Evolutionary conservation across 2,329 filamentous ascomycete genomes (phyloP).

Genomic region (Curvularia verruculosa): DNA sequence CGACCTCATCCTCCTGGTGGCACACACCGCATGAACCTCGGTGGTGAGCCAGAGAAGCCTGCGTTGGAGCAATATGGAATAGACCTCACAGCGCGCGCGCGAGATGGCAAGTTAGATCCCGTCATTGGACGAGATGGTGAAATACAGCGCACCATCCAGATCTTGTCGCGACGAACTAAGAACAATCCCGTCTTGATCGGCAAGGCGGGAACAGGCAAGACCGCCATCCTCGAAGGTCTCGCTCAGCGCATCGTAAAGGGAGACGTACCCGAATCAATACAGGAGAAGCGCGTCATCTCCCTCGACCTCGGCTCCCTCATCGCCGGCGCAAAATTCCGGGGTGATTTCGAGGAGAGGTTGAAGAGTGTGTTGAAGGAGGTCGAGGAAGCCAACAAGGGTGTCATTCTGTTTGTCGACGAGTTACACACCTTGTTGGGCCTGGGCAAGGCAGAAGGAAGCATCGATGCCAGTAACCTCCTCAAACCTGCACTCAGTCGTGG

Average conservation of each 20-base stretch:
- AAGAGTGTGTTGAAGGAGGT: constrained; percentile 93
- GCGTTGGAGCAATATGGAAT: constrained; percentile 90
- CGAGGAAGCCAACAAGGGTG: constrained; percentile 82
- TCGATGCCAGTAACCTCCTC: constrained; percentile 92
- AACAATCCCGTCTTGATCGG: constrained; percentile 97
- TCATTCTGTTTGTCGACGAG: constrained; percentile 96
- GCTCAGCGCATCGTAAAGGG: constrained; percentile 88
- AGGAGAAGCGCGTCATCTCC: constrained; percentile 87
- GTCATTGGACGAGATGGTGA: constrained; percentile 92
- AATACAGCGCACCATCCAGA: constrained; percentile 92
- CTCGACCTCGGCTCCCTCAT: constrained; percentile 92
- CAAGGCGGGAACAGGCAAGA: constrained; percentile 89
- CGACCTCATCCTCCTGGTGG: constrained; percentile 87
- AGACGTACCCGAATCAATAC: constrained; percentile 94
- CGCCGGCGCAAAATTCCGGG: constrained; percentile 91
- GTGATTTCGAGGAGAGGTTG: constrained; percentile 92
- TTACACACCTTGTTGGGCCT: constrained; percentile 89
- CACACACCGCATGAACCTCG: constrained; percentile 91
- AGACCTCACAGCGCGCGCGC: constrained; percentile 84
- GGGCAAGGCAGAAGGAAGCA: constrained; percentile 93
- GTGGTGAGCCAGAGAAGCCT: constrained; percentile 76
- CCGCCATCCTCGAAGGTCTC: constrained; percentile 87
- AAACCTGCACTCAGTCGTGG: constrained; percentile 94
- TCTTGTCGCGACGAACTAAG: constrained; percentile 89
- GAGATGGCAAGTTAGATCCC: constrained; percentile 88